A percentile compares a stretch with the other conserved stretches of the same genome.
These are phyloP conservation scores for Fremontodendron californicum DNA, from an alignment of 345 rosid species.

Conservation along the genomic window DNA sequence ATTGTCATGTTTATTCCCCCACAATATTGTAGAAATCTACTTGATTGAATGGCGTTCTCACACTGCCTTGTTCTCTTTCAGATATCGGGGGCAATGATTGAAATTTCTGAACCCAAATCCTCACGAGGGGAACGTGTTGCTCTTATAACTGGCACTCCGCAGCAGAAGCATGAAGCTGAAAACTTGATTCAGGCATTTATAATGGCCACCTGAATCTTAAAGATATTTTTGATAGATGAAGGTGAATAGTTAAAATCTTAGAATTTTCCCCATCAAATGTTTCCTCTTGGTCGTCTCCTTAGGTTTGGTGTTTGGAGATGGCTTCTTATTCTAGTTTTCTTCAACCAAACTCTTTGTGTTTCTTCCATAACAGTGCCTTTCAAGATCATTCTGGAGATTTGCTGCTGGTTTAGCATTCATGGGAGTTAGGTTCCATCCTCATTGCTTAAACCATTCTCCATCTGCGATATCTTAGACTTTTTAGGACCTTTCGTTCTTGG, in stretches of 20 bases:
- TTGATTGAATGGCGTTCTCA: conserved; percentile 10
- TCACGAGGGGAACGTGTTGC: conserved; percentile 81
- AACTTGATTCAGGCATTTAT: conserved; percentile 96
- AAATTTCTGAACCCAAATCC: conserved; percentile 74
- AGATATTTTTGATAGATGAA: conserved; percentile 24
- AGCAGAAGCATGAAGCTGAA: conserved; percentile 89
- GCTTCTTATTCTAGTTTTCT: conserved; percentile 30
- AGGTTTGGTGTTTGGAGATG: conserved; percentile 31
- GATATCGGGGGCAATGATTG: conserved; percentile 95
- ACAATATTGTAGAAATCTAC: background rate
- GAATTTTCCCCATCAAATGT: conserved; percentile 26
- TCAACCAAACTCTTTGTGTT: conserved; percentile 33
- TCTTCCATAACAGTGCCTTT: conserved; percentile 30
- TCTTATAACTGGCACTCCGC: conserved; percentile 77
- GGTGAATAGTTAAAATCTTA: conserved; percentile 39
- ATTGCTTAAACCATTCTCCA: conserved; percentile 25
- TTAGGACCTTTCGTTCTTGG: conserved; percentile 52
- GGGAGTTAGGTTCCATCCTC: conserved; percentile 30
- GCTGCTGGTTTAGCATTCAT: conserved; percentile 28
- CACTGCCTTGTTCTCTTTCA: conserved; percentile 33
- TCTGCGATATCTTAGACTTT: conserved; percentile 38
- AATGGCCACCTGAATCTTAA: conserved; percentile 62
- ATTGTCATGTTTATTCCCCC: background rate
- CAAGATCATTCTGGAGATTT: conserved; percentile 32
- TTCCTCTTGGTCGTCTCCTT: conserved; percentile 34